Conservation (phyloP, 1,139 yeast species). For the Blastobotrys ciferrii region DNA sequence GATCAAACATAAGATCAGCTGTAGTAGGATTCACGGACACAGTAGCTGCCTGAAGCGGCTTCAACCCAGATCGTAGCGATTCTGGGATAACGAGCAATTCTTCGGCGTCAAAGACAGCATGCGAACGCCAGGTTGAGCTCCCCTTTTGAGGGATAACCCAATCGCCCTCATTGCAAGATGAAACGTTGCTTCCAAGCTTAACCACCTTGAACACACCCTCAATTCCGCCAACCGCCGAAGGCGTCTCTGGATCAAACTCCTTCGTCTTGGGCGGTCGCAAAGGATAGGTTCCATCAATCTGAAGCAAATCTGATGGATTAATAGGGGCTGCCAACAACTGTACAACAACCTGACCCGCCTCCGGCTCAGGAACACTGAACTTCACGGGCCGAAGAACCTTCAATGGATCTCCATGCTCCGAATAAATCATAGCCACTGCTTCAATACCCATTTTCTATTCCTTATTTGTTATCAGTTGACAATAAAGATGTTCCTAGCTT, state of each 20-base stretch:
- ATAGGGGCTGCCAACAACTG: slow-evolving; percentile 80
- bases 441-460: not conserved
- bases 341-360: slow-evolving; percentile 48
- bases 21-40: slow-evolving; percentile 88
- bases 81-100: slow-evolving; percentile 48
- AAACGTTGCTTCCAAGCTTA: slow-evolving; percentile 53
- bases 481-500: no score
- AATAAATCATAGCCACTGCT: not conserved
- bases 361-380: slow-evolving; percentile 34
- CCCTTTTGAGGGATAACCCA: slow-evolving; percentile 81
- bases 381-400: slow-evolving; percentile 1
- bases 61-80: slow-evolving; percentile 34
- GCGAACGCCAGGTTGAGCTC: slow-evolving; percentile 94
- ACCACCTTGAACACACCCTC: slow-evolving; percentile 89
- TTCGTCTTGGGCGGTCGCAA: slow-evolving; percentile 62
- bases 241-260: slow-evolving; percentile 53
- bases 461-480: no score
- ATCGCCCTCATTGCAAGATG: slow-evolving; percentile 62
- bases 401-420: slow-evolving; percentile 4
- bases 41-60: slow-evolving; percentile 69
- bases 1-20: slow-evolving; percentile 82
- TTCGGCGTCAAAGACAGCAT: slow-evolving; percentile 44
- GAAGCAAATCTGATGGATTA: slow-evolving; percentile 88
- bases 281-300: slow-evolving; percentile 90
- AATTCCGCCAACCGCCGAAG: slow-evolving; percentile 82